phyloP scores from a whole-genome alignment of 1,284 basidiomycete species.

The Microbotryum intermedium region DNA sequence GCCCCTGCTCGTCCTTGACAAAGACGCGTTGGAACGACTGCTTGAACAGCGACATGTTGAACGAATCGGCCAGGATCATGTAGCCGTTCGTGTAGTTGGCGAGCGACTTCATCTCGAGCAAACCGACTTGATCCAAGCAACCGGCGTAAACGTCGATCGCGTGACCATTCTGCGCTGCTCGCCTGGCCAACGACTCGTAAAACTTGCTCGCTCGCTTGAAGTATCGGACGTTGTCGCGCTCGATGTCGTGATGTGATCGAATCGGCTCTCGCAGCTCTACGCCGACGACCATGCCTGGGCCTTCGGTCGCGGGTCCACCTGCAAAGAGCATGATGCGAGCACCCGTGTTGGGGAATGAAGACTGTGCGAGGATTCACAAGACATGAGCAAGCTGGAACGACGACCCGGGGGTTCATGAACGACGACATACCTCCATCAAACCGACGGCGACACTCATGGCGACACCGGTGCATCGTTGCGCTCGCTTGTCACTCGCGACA shows the following conservation, averaged over 20 bases:
- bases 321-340: conserved; percentile 94
- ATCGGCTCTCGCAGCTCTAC: conserved; percentile 96
- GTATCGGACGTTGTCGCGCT: conserved; percentile 92
- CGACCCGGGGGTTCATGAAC: not conserved
- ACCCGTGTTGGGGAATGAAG: conserved; percentile 91
- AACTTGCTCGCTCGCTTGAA: conserved; percentile 98
- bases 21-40: conserved; percentile 93
- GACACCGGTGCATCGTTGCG: conserved; percentile 92
- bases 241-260: conserved; percentile 98
- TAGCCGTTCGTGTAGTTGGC: conserved; percentile 93
- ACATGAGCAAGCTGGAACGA: not conserved
- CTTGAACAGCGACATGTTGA: conserved; percentile 98
- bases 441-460: conserved; percentile 90
- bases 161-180: conserved; percentile 89
- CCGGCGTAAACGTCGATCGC: conserved; percentile 93
- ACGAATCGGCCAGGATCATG: conserved; percentile 93
- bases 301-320: conserved; percentile 94
- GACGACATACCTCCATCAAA: conserved; percentile 63
- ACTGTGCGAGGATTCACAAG: conserved; percentile 43
- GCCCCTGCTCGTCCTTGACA: conserved; percentile 85
- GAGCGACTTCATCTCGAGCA: conserved; percentile 94
- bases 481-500: conserved; percentile 86
- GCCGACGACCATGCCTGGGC: conserved; percentile 91
- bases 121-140: conserved; percentile 94
- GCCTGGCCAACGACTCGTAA: conserved; percentile 90